Base-by-base conservation (phyloP, 1,284 basidiomycete genomes). In the Exsudoporus floridanus region DNA sequence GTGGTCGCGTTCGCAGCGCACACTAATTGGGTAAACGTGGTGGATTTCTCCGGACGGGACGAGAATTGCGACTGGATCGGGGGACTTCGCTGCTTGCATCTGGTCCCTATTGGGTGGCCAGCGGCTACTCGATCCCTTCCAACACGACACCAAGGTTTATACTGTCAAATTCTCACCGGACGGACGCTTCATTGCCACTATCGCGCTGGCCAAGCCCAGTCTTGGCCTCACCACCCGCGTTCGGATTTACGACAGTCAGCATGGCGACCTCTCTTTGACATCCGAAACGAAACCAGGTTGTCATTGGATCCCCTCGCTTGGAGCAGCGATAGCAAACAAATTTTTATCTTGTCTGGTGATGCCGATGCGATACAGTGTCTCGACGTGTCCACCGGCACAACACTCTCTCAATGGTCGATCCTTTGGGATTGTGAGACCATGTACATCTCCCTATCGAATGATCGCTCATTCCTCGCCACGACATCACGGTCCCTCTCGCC, bases 21-120 rank as follows among this genome's bases (percentile, higher is more conserved):
- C 18, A 12, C 4, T 5, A 19, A 21, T 8, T 34, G 18, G 40
- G 51, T 53, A 8, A 12, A 16, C 0, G 51, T 33, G 5, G 51
- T 53, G 25, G 51, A 53, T 7, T 19, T 53, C 51, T 0, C 41
- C 51, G 14, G 45, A 54, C 13, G 46, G 45, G 16, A 39, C 53
- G 19, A 51, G 16, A 36, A 53, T 53, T 12, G 40, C 35, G 13
- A 54, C 50, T 2, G 51, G 50, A 7, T 52, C 51, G 5, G 7
- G 27, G 2, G 51, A 52, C 34, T 8, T 16, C 10, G 34, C 51
- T 3, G 51, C n/a, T 3, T 27, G 39, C 18, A 23, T 52, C 3
- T 52, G 51, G 50, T 52, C 40, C 6, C 23, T 53, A 18, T 53
- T 40, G 18, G 27, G 18, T 18, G 34, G 39, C 18, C 6, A 16